Evolutionary conservation across 352 stramenopile genomes (phyloP).

Genomic region (Phytopythium delawarense): DNA sequence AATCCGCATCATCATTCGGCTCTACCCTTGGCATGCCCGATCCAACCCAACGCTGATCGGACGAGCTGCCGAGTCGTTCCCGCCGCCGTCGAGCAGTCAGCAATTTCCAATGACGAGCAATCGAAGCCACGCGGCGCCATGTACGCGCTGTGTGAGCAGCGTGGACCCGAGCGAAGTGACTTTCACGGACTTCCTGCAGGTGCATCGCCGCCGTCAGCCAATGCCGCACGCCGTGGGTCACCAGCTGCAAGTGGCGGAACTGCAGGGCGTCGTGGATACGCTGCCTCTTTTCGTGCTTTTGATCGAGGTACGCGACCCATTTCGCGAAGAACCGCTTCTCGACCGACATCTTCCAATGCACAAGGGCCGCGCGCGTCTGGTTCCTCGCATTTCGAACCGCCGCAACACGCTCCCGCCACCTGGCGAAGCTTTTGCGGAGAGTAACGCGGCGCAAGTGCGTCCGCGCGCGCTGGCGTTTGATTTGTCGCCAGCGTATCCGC

Average conservation of each 20-base stretch:
- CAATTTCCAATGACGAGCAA: constrained; percentile 30
- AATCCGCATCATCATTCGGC: constrained; percentile 1
- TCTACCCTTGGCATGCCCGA: neutral
- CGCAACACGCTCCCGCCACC: constrained; percentile 26
- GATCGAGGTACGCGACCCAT: constrained; percentile 31
- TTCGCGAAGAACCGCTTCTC: constrained; percentile 23
- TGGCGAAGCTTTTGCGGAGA: constrained; percentile 23
- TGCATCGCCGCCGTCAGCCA: constrained; percentile 44
- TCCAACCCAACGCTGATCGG: neutral
- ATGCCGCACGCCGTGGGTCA: constrained; percentile 36
- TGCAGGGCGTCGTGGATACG: constrained; percentile 45
- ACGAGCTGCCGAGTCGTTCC: neutral
- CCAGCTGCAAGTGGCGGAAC: constrained; percentile 39
- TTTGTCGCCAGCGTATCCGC: constrained; percentile 36
- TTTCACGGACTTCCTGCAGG: constrained; percentile 31
- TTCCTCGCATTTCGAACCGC: constrained; percentile 14
- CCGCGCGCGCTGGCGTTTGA: constrained; percentile 27
- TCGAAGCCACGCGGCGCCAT: constrained; percentile 27
- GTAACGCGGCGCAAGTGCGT: constrained; percentile 23
- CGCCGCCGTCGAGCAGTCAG: constrained; percentile 16
- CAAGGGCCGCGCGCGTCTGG: constrained; percentile 25
- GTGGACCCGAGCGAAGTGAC: constrained; percentile 15
- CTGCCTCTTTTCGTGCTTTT: constrained; percentile 29
- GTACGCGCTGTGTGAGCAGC: constrained; percentile 15
- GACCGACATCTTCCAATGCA: constrained; percentile 52